Evolutionary conservation across 2,329 filamentous ascomycete species (phyloP).

Genomic region (Paraphoma chrysanthemicola): DNA sequence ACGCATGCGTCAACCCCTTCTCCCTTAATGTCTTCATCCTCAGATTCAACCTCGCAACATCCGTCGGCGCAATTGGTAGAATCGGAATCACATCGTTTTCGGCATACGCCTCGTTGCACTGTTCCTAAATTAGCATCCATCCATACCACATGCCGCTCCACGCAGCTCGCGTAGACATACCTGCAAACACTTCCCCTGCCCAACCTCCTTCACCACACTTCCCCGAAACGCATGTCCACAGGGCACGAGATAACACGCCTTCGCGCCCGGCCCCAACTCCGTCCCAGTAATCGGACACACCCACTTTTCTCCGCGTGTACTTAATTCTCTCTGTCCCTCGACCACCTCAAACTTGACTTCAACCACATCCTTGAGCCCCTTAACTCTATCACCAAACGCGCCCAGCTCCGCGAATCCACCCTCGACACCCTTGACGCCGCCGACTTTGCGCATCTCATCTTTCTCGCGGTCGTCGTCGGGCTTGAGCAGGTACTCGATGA

Average conservation of each 20-base stretch:
- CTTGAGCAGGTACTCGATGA: constrained; percentile 72
- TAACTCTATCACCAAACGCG: constrained; percentile 69
- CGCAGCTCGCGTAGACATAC: constrained; percentile 42
- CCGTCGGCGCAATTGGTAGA: constrained; percentile 72
- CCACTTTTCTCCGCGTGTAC: constrained; percentile 65
- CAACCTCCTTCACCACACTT: constrained; percentile 81
- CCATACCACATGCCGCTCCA: background rate
- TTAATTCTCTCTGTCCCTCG: constrained; percentile 49
- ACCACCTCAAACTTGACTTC: constrained; percentile 78
- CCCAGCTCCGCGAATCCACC: constrained; percentile 58
- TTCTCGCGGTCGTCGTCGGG: constrained; percentile 64
- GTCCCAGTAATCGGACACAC: constrained; percentile 89
- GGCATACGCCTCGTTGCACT: constrained; percentile 79
- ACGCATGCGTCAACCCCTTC: constrained; percentile 78
- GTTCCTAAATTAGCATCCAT: constrained; percentile 15
- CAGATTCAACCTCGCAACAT: constrained; percentile 71
- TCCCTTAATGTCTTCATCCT: constrained; percentile 73
- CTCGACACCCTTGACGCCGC: constrained; percentile 61
- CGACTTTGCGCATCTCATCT: constrained; percentile 59
- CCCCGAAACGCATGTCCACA: constrained; percentile 96
- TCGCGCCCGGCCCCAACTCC: constrained; percentile 78
- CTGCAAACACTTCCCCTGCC: constrained; percentile 66
- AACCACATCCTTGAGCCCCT: constrained; percentile 83
- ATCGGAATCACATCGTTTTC: constrained; percentile 82
- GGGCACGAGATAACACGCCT: constrained; percentile 87